phyloP scores from a whole-genome alignment of 257 asterid genomes.

The Solanum ahanhuiri region DNA sequence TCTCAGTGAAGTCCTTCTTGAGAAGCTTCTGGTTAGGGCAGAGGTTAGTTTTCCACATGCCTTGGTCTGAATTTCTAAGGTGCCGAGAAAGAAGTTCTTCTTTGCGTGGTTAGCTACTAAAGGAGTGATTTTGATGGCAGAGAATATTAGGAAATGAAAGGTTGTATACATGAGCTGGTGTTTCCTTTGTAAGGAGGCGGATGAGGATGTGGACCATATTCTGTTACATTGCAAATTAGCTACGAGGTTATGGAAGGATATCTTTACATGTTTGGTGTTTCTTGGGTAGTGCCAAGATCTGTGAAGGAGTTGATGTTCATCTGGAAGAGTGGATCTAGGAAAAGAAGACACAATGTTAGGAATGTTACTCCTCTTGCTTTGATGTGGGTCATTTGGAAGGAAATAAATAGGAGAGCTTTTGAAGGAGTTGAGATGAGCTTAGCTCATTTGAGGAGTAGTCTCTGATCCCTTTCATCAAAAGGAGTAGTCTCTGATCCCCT shows the following conservation, averaged over 20 bases:
- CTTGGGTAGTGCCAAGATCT: neutral
- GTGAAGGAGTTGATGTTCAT: neutral
- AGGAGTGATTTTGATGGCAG: neutral
- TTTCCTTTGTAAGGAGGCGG: neutral
- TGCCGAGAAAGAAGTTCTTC: neutral
- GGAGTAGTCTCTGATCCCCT: neutral
- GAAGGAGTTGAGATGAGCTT: neutral
- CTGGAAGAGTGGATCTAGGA: neutral
- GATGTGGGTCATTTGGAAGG: neutral
- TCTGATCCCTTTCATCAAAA: neutral
- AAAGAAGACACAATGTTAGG: neutral
- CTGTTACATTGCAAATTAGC: neutral
- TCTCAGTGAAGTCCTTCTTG: neutral
- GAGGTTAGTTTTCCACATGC: neutral
- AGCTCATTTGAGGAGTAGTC: neutral
- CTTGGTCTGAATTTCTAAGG: neutral
- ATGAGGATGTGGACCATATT: neutral
- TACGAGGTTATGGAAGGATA: neutral
- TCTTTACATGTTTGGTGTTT: neutral
- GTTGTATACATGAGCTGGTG: neutral
- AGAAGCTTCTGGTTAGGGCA: neutral
- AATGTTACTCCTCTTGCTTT: neutral
- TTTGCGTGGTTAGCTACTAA: neutral
- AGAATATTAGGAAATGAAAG: neutral
- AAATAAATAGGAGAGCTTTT: neutral